These are phyloP conservation scores for Sporothrix inflata DNA, from an alignment of 2,329 filamentous ascomycete genomes.

Conservation along the genomic window DNA sequence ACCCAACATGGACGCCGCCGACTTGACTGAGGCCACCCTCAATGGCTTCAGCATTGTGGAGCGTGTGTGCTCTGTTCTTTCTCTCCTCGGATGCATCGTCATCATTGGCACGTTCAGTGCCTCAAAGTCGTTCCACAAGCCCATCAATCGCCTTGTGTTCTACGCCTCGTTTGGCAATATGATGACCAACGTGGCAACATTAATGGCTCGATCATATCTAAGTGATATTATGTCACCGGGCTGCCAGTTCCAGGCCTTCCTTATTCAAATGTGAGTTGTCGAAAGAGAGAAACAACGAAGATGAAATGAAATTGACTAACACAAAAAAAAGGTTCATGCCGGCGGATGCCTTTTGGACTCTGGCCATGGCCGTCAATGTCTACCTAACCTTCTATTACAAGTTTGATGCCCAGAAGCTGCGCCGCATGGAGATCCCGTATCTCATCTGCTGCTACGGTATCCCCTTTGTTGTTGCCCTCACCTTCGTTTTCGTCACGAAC, in stretches of 20 bases:
- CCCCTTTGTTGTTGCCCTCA: constrained; percentile 69
- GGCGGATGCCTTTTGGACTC: constrained; percentile 74
- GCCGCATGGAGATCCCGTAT: constrained; percentile 72
- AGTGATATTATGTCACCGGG: constrained; percentile 51
- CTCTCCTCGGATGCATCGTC: constrained; percentile 70
- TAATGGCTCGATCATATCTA: constrained; percentile 69
- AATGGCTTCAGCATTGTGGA: constrained; percentile 64
- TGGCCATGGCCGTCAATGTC: constrained; percentile 83
- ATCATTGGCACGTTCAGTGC: constrained; percentile 71
- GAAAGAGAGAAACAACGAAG: not conserved
- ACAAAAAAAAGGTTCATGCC: constrained; percentile 68
- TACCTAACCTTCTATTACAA: constrained; percentile 79
- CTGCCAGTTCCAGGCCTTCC: constrained; percentile 74
- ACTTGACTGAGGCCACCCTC: constrained; percentile 46
- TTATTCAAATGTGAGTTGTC: constrained; percentile 75
- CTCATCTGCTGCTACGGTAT: constrained; percentile 71
- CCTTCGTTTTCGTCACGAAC: constrained; percentile 67
- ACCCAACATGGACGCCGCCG: constrained; percentile 30
- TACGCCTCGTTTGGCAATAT: constrained; percentile 83
- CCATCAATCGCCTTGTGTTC: constrained; percentile 85
- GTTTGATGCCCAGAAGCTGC: constrained; percentile 66
- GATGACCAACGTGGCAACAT: constrained; percentile 73
- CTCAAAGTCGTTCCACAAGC: constrained; percentile 76
- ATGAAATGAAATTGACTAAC: not conserved
- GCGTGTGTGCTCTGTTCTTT: constrained; percentile 70